Percentiles rank a stretch among this genome's conserved stretches.
Evolutionary conservation across 2,329 filamentous ascomycete species (phyloP).

Genomic region (Fonsecaea nubica): DNA sequence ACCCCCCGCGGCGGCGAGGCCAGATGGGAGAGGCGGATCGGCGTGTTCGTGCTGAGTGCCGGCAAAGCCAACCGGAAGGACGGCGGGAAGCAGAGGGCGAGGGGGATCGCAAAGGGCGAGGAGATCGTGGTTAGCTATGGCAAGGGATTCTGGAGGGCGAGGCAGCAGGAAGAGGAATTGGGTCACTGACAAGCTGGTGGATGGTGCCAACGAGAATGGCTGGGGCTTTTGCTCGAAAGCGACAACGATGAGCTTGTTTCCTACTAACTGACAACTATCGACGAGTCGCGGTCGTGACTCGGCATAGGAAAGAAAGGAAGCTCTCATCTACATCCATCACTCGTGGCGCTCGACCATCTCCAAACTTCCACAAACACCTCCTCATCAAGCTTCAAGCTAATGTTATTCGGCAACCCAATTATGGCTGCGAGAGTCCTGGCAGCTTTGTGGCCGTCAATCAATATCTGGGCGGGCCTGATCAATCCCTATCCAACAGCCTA

Average conservation of each 20-base stretch:
- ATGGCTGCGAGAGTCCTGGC: not conserved
- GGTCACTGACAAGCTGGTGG: not conserved
- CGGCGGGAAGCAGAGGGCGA: slow-evolving; percentile 50
- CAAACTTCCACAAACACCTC: not conserved
- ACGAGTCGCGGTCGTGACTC: not conserved
- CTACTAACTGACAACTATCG: not conserved
- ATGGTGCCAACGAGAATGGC: not conserved
- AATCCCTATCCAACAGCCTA: not conserved
- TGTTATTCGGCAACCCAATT: not conserved
- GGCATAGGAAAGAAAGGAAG: not conserved
- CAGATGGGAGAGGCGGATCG: slow-evolving; percentile 53
- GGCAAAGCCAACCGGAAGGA: slow-evolving; percentile 54
- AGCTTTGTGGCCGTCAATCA: not conserved
- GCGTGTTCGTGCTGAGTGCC: slow-evolving; percentile 57
- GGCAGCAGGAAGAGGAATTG: slow-evolving; percentile 41
- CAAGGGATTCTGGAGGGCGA: slow-evolving; percentile 55
- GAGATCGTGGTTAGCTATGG: slow-evolving; percentile 63
- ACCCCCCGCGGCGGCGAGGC: slow-evolving; percentile 36
- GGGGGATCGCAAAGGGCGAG: slow-evolving; percentile 51
- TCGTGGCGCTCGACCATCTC: not conserved
- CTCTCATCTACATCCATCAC: not conserved
- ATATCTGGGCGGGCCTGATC: not conserved
- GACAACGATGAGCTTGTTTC: not conserved
- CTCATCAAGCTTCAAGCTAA: not conserved
- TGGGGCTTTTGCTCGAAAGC: not conserved